Percentiles rank a stretch among this genome's conserved stretches.
phyloP scores from a whole-genome alignment of 2,329 filamentous ascomycete species.

The Tolypocladium paradoxum region DNA sequence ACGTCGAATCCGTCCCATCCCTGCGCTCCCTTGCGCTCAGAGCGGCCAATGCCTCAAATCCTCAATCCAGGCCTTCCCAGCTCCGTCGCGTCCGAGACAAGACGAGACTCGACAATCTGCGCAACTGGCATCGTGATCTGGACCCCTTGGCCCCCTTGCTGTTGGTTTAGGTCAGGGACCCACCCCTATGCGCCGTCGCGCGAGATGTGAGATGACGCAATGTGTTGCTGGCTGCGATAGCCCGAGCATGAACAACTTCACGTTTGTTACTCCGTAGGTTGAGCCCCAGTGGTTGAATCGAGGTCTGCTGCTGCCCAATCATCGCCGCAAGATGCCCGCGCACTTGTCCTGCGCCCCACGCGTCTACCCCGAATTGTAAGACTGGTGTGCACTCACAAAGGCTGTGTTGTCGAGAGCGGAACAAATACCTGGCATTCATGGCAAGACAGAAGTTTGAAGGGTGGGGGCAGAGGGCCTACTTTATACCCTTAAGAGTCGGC shows the following conservation, averaged over 20 bases:
- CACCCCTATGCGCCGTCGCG: not conserved
- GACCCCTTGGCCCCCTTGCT: not conserved
- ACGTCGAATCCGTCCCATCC: not conserved
- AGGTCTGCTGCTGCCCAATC: not conserved
- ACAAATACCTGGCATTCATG: too few relatives aligned
- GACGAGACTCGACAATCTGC: not conserved
- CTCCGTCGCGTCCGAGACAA: not conserved
- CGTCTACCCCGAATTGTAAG: too few relatives aligned
- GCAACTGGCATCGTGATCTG: not conserved
- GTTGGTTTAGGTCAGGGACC: not conserved
- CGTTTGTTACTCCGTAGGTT: too few relatives aligned
- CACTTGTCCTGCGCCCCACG: too few relatives aligned
- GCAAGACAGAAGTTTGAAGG: too few relatives aligned
- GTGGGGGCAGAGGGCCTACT: too few relatives aligned
- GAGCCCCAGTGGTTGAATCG: not conserved
- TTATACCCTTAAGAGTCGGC: too few relatives aligned
- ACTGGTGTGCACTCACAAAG: too few relatives aligned
- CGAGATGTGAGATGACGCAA: not conserved
- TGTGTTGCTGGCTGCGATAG: not conserved
- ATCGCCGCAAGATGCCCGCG: too few relatives aligned
- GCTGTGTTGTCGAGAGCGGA: too few relatives aligned
- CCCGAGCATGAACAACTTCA: too few relatives aligned
- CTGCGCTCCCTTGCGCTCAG: not conserved
- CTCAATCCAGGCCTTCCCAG: not conserved
- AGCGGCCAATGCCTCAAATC: too few relatives aligned